Percentiles rank a stretch among this genome's conserved stretches.
phyloP scores from a whole-genome alignment of 306 rosid genomes.

The Acacia confusa region DNA sequence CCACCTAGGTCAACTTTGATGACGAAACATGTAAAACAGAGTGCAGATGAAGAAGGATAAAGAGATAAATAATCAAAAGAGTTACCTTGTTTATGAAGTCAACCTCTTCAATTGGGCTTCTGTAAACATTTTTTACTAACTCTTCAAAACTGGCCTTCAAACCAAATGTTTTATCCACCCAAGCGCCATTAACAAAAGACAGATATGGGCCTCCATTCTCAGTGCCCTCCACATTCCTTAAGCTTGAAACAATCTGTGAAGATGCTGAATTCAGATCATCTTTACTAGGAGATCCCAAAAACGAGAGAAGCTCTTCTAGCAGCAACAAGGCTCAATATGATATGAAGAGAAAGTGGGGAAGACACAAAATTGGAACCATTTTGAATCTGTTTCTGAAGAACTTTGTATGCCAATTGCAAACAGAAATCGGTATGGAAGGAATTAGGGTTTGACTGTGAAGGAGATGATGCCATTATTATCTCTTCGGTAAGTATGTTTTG shows the following conservation, averaged over 20 bases:
- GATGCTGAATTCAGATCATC: background rate
- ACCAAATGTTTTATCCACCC: slow-evolving; percentile 10
- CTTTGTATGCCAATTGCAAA: background rate
- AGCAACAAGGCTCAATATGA: background rate
- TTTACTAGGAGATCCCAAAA: slow-evolving; percentile 1
- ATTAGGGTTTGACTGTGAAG: too few relatives aligned
- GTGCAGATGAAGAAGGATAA: background rate
- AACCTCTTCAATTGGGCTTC: slow-evolving; percentile 8
- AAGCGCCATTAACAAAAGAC: slow-evolving; percentile 12
- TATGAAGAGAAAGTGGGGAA: slow-evolving; percentile 15
- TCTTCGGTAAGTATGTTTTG: too few relatives aligned
- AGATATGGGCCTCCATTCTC: background rate
- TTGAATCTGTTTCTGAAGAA: slow-evolving; percentile 1
- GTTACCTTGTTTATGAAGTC: slow-evolving; percentile 16
- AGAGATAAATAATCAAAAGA: background rate
- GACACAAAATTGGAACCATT: slow-evolving; percentile 20
- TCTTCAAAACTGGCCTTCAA: slow-evolving; percentile 10
- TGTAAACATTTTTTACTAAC: background rate
- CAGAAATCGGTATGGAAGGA: slow-evolving; percentile 18
- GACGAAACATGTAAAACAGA: background rate
- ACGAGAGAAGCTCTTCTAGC: slow-evolving; percentile 3
- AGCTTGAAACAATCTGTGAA: background rate
- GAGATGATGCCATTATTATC: too few relatives aligned
- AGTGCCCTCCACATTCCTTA: background rate
- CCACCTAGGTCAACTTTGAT: background rate